These are phyloP conservation scores for Lycium ferocissimum DNA, from an alignment of 257 asterid species.

Conservation along the genomic window DNA sequence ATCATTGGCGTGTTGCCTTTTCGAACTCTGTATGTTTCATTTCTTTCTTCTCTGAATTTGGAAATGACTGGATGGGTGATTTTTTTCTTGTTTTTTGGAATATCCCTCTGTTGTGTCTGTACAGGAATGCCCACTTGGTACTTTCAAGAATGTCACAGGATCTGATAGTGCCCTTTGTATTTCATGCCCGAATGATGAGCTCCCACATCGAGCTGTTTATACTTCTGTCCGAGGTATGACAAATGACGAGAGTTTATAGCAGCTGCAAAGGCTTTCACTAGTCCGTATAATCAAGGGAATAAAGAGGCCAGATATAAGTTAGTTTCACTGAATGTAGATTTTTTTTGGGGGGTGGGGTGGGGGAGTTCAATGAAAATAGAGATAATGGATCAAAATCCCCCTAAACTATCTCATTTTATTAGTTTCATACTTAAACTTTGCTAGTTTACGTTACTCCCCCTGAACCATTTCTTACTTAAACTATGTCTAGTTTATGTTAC, in stretches of 20 bases:
- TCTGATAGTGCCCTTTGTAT: slow-evolving; percentile 81
- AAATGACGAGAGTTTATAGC: slow-evolving; percentile 24
- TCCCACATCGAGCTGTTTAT: slow-evolving; percentile 88
- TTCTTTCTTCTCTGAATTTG: neutral
- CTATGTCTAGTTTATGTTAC: too few relatives aligned
- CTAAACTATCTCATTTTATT: too few relatives aligned
- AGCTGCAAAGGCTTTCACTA: slow-evolving; percentile 13
- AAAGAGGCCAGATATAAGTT: slow-evolving; percentile 18
- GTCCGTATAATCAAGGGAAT: neutral
- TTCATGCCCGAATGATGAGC: slow-evolving; percentile 77
- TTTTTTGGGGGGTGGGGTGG: neutral
- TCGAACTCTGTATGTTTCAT: neutral
- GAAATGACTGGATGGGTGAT: slow-evolving; percentile 27
- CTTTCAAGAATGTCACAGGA: slow-evolving; percentile 90
- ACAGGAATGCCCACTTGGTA: slow-evolving; percentile 96
- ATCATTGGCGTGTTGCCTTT: neutral
- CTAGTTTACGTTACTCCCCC: too few relatives aligned
- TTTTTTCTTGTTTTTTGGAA: slow-evolving; percentile 3
- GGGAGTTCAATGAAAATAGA: neutral
- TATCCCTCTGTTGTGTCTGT: slow-evolving; percentile 35
- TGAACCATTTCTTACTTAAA: too few relatives aligned
- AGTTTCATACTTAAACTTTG: too few relatives aligned
- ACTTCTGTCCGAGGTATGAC: slow-evolving; percentile 77
- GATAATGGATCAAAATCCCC: too few relatives aligned
- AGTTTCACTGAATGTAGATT: slow-evolving; percentile 2